A percentile compares a stretch with the other conserved stretches of the same genome.
Evolutionary conservation across 1,139 yeast species (phyloP).

Genomic region (Saccharomyces hybrid): DNA sequence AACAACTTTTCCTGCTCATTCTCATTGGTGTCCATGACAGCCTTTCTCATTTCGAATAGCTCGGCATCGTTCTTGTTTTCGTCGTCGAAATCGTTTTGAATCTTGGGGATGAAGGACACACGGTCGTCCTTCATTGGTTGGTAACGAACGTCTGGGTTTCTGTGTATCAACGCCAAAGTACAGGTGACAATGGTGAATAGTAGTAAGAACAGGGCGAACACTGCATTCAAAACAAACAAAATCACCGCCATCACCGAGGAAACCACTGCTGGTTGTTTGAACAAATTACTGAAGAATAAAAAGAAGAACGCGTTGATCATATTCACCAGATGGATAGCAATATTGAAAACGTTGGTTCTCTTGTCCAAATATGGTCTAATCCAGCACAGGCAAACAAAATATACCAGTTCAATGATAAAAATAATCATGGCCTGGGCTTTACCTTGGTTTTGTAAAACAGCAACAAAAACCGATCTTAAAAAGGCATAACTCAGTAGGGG

Average conservation of each 20-base stretch:
- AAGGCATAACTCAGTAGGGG: conserved; percentile 60
- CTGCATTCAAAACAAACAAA: conserved; percentile 85
- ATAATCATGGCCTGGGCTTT: conserved; percentile 73
- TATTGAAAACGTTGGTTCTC: conserved; percentile 86
- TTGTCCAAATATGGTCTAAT: conserved; percentile 90
- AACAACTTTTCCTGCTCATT: conserved; percentile 30
- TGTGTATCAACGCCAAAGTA: conserved; percentile 71
- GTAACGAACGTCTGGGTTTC: conserved; percentile 92
- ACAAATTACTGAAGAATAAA: conserved; percentile 79
- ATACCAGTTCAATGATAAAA: conserved; percentile 65
- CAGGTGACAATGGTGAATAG: conserved; percentile 85
- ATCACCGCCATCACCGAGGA: conserved; percentile 89
- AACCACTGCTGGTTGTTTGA: conserved; percentile 78
- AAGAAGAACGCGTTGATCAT: conserved; percentile 79
- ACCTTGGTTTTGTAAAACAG: conserved; percentile 74
- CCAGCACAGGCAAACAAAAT: conserved; percentile 57
- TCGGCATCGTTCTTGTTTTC: conserved; percentile 46
- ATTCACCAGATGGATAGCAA: conserved; percentile 71
- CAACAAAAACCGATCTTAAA: conserved; percentile 75
- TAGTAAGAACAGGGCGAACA: conserved; percentile 73
- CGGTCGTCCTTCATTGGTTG: conserved; percentile 97
- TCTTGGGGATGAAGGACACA: conserved; percentile 70
- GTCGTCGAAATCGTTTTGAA: conserved; percentile 21
- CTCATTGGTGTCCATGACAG: conserved; percentile 77
- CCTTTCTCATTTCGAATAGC: conserved; percentile 79